phyloP scores from a whole-genome alignment of 352 stramenopile genomes.

The Hyaloperonospora brassicae region DNA sequence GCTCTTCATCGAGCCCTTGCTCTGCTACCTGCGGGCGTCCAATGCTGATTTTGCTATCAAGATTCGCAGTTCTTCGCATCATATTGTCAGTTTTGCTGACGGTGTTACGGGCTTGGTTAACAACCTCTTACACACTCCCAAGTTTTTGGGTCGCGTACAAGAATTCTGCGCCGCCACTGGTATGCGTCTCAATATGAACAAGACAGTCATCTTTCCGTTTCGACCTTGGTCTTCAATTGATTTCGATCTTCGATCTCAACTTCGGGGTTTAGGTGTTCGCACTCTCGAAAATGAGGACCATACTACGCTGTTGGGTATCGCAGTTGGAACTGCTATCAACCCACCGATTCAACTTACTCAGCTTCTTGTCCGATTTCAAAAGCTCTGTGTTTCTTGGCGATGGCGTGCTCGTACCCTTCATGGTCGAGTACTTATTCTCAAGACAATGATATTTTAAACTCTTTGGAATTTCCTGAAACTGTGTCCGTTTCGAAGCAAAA shows the following conservation, averaged over 20 bases:
- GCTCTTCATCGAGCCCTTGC: not conserved
- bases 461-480: not conserved
- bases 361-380: not conserved
- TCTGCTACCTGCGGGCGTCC: not conserved
- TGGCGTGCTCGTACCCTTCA: not conserved
- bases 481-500: not conserved
- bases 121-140: not conserved
- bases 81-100: not conserved
- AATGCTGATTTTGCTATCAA: not conserved
- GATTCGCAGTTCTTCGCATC: not conserved
- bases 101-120: conserved; percentile 1
- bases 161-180: not conserved
- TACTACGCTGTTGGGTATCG: not conserved
- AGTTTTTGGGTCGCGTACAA: not conserved
- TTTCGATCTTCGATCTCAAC: not conserved
- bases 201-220: conserved; percentile 1
- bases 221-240: not conserved
- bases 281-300: not conserved
- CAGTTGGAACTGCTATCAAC: not conserved
- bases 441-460: not conserved
- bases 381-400: not conserved
- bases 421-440: not conserved
- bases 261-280: not conserved
- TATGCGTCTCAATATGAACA: not conserved
- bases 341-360: not conserved